phyloP scores from a whole-genome alignment of 1,139 yeast genomes.

The Blastobotrys proliferans region DNA sequence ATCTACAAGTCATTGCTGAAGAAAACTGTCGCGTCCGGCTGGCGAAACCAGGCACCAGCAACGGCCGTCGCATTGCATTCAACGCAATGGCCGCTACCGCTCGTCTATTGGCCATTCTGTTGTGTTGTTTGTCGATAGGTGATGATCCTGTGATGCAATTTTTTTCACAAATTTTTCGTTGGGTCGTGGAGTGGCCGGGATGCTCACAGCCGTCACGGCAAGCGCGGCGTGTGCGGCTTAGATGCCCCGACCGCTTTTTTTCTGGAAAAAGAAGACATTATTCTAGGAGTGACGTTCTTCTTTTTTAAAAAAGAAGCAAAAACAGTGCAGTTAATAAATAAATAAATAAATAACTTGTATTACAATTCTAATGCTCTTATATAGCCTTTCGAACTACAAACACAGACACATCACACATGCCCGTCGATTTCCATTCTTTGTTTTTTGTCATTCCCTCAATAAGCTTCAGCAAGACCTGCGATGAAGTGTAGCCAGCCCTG shows the following conservation, averaged over 20 bases:
- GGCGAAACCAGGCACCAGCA: not conserved
- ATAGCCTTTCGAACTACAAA: conserved; percentile 25
- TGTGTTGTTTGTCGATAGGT: not conserved
- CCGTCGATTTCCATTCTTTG: conserved; percentile 20
- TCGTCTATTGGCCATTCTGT: conserved; percentile 7
- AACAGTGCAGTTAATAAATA: too few relatives aligned
- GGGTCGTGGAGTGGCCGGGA: not conserved
- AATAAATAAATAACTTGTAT: too few relatives aligned
- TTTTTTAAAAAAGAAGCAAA: too few relatives aligned
- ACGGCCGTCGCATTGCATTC: not conserved
- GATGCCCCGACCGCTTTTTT: too few relatives aligned
- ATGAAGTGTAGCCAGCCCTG: conserved; percentile 17
- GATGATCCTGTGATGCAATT: not conserved
- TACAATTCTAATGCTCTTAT: too few relatives aligned
- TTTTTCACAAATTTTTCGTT: not conserved
- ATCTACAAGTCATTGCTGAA: too few relatives aligned
- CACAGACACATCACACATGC: conserved; percentile 21
- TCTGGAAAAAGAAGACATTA: too few relatives aligned
- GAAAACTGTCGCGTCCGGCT: too few relatives aligned
- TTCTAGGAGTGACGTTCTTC: too few relatives aligned
- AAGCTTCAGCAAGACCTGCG: conserved; percentile 21
- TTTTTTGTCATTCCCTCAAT: conserved; percentile 21
- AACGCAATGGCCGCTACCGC: not conserved
- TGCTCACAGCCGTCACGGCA: too few relatives aligned
- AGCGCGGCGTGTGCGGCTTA: too few relatives aligned